Percentiles rank a stretch among this genome's conserved stretches.
Conservation (phyloP, 768 basidiomycete species). For the Boletus rufocinnamomeus region DNA sequence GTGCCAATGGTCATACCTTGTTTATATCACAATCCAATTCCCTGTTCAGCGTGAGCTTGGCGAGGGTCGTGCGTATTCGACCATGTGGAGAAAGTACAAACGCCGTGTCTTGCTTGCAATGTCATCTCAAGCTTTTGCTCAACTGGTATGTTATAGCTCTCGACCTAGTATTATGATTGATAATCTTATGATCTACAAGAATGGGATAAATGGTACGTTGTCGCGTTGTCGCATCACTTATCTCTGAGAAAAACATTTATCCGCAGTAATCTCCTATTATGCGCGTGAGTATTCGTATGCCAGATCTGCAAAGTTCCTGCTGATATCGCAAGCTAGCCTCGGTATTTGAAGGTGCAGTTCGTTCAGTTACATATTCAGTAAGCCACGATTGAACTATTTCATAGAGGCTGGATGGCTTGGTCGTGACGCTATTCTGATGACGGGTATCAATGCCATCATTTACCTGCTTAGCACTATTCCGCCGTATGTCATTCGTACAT, state of each 20-base stretch:
- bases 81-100: constrained; percentile 88
- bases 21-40: neutral
- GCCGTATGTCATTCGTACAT: constrained; percentile 54
- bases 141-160: constrained; percentile 62
- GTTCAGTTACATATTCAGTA: neutral
- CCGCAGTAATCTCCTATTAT: constrained; percentile 89
- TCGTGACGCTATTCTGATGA: constrained; percentile 92
- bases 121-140: constrained; percentile 95
- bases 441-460: constrained; percentile 87
- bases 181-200: constrained; percentile 46
- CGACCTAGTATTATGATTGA: neutral
- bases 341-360: constrained; percentile 80
- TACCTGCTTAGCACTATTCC: constrained; percentile 81
- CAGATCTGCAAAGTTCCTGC: neutral
- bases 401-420: constrained; percentile 95
- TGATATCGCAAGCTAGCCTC: constrained; percentile 52
- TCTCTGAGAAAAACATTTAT: constrained; percentile 10
- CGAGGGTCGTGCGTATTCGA: constrained; percentile 71
- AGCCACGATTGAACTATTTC: constrained; percentile 13
- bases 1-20: neutral
- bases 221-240: constrained; percentile 2
- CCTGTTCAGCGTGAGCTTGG: constrained; percentile 66
- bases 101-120: constrained; percentile 89
- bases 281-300: constrained; percentile 61
- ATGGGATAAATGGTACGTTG: constrained; percentile 85